A percentile compares a stretch with the other conserved stretches of the same genome.
These are phyloP conservation scores for Dioszegia hungarica DNA, from an alignment of 768 basidiomycete genomes.

Conservation along the genomic window DNA sequence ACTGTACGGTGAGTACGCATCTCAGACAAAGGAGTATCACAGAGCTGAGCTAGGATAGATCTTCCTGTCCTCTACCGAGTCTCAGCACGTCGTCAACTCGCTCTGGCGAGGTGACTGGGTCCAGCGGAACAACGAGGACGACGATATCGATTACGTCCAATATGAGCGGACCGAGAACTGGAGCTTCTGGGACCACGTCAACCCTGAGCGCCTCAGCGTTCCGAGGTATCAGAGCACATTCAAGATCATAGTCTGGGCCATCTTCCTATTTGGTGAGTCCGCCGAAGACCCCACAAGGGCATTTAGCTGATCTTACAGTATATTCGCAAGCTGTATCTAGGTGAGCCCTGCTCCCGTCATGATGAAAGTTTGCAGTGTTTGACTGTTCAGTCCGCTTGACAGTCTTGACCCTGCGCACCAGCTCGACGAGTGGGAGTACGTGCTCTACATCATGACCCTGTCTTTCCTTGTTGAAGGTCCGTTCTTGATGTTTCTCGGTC, in stretches of 20 bases:
- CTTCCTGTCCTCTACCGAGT: slow-evolving; percentile 78
- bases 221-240: slow-evolving; percentile 87
- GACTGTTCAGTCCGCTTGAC: slow-evolving; percentile 72
- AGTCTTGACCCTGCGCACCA: slow-evolving; percentile 57
- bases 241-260: slow-evolving; percentile 55
- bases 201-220: slow-evolving; percentile 72
- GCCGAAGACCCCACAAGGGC: not conserved
- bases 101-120: slow-evolving; percentile 80
- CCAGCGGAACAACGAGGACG: slow-evolving; percentile 67
- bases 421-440: slow-evolving; percentile 75
- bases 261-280: slow-evolving; percentile 29
- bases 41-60: too few species aligned
- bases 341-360: slow-evolving; percentile 2
- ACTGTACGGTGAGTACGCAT: slow-evolving; percentile 58
- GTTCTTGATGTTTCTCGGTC: slow-evolving; percentile 9
- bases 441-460: slow-evolving; percentile 71
- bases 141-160: slow-evolving; percentile 73
- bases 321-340: slow-evolving; percentile 43
- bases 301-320: slow-evolving; percentile 19
- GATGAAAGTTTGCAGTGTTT: too few species aligned
- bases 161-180: slow-evolving; percentile 58
- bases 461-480: slow-evolving; percentile 76
- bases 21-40: not conserved
- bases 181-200: slow-evolving; percentile 66
- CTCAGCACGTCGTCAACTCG: slow-evolving; percentile 74